These are phyloP conservation scores for Pseudoturritis turrita DNA, from an alignment of 345 rosid species.

Conservation along the genomic window DNA sequence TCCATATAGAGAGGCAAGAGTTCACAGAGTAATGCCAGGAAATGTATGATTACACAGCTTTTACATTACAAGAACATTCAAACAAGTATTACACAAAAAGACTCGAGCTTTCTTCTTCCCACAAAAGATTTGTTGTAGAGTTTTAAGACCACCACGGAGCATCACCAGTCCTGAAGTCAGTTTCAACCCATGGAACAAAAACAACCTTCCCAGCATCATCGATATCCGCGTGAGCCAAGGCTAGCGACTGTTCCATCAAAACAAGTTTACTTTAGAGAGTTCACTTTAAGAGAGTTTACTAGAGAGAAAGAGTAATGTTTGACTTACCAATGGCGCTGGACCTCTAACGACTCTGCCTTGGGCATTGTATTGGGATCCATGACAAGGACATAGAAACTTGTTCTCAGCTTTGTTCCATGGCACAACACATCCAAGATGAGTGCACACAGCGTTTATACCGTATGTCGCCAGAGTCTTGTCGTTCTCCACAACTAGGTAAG, in stretches of 20 bases:
- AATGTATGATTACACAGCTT: constrained; percentile 19
- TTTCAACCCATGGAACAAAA: constrained; percentile 85
- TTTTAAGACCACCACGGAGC: constrained; percentile 90
- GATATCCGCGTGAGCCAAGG: constrained; percentile 77
- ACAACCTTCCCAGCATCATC: constrained; percentile 79
- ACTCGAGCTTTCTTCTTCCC: background rate
- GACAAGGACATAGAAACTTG: constrained; percentile 94
- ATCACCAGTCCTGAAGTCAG: constrained; percentile 98
- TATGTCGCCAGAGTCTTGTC: constrained; percentile 73
- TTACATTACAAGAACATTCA: constrained; percentile 14
- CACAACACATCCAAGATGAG: constrained; percentile 95
- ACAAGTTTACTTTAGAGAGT: background rate
- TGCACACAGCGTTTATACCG: constrained; percentile 85
- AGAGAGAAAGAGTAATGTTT: background rate
- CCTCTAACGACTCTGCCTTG: constrained; percentile 98
- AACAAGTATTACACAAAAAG: constrained; percentile 1
- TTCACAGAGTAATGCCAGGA: constrained; percentile 30
- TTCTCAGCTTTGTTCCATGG: constrained; percentile 90
- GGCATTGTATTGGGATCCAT: constrained; percentile 94
- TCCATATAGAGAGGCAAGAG: constrained; percentile 23
- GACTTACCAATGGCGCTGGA: constrained; percentile 91
- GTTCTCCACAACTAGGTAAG: constrained; percentile 94
- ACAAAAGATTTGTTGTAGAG: constrained; percentile 3
- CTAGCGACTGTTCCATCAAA: constrained; percentile 56
- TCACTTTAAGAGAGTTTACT: background rate